Evolutionary conservation across 1,284 basidiomycete genomes (phyloP).

Genomic region (Trichosporon inkin): DNA sequence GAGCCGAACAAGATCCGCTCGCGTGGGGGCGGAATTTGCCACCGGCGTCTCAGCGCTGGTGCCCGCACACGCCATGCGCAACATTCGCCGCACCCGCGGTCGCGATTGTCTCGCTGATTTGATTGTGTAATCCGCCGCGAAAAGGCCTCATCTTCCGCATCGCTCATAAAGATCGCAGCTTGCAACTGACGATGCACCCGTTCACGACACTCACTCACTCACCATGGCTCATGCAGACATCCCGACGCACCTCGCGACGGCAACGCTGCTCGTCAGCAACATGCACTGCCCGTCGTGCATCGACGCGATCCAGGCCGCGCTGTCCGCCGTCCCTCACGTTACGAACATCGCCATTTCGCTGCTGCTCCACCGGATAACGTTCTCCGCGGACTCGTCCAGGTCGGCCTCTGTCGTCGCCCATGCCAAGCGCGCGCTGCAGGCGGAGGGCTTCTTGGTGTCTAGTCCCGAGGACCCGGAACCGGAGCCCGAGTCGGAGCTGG

Average conservation of each 20-base stretch:
- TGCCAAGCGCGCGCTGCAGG: slow-evolving; percentile 23
- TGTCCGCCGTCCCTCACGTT: slow-evolving; percentile 31
- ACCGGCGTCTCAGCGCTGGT: too few species aligned
- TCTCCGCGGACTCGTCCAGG: slow-evolving; percentile 27
- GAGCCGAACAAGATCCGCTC: not conserved
- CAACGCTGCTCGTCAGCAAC: slow-evolving; percentile 37
- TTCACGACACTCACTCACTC: not conserved
- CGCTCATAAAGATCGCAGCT: not conserved
- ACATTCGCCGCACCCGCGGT: too few species aligned
- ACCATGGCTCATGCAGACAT: slow-evolving; percentile 11
- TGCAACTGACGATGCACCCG: not conserved
- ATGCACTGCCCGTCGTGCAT: slow-evolving; percentile 53
- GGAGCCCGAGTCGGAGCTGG: not conserved
- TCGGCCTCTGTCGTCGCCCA: slow-evolving; percentile 24
- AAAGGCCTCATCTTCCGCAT: not conserved
- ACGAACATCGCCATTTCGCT: slow-evolving; percentile 40
- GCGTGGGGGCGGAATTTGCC: too few species aligned
- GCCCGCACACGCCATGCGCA: too few species aligned
- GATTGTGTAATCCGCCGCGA: not conserved
- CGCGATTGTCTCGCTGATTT: not conserved
- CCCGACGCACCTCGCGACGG: slow-evolving; percentile 27
- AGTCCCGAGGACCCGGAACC: slow-evolving; percentile 13
- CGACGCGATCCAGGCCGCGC: slow-evolving; percentile 41
- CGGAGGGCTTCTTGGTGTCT: slow-evolving; percentile 38
- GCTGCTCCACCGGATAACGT: slow-evolving; percentile 42